Conservation (phyloP, 495 filamentous ascomycete species). For the Trichoderma virens region DNA sequence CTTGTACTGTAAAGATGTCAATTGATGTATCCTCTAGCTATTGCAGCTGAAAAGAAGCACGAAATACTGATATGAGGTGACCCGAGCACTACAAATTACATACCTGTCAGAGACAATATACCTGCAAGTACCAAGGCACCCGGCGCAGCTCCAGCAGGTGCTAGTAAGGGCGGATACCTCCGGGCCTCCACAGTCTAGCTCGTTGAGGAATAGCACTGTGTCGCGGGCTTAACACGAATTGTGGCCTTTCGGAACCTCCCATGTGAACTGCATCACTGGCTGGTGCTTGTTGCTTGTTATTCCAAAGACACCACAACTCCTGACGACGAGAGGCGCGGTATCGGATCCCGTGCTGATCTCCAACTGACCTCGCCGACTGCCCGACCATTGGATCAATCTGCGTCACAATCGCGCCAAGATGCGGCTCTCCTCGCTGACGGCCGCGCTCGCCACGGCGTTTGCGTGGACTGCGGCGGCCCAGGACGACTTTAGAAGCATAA, state of each 20-base stretch:
- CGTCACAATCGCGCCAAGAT: slow-evolving; percentile 23
- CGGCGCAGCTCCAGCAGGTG: not conserved
- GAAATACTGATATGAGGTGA: no score
- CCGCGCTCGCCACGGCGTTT: slow-evolving; percentile 47
- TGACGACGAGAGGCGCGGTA: not conserved
- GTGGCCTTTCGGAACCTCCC: slow-evolving; percentile 6
- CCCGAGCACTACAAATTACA: no score
- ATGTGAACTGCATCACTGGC: not conserved
- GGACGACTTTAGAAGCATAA: slow-evolving; percentile 49
- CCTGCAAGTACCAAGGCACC: no score
- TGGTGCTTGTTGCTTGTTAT: not conserved
- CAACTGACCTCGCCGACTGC: not conserved
- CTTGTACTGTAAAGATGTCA: no score
- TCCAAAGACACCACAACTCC: not conserved
- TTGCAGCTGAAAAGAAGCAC: no score
- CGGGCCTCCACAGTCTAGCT: not conserved
- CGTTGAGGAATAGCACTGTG: not conserved
- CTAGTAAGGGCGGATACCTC: not conserved
- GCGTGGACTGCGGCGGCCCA: slow-evolving; percentile 35
- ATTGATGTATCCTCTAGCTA: no score
- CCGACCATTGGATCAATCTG: not conserved
- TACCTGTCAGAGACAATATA: no score
- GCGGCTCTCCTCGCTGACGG: slow-evolving; percentile 43
- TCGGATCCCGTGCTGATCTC: not conserved
- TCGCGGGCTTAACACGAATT: slow-evolving; percentile 7